Evolutionary conservation across 345 rosid species (phyloP).

Genomic region (Sisymbrium irio): DNA sequence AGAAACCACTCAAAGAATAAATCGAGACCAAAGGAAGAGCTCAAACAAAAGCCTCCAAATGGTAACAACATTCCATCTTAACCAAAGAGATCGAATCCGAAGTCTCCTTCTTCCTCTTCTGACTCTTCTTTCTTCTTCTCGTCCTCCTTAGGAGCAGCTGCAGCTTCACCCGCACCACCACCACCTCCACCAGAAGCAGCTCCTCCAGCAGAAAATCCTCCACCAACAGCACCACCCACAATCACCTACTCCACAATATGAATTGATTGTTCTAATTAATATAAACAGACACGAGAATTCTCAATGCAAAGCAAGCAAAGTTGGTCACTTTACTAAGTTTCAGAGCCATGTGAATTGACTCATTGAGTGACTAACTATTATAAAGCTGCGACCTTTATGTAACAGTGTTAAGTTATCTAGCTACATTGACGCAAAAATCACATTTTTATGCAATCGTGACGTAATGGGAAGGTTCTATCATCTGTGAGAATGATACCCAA

Average conservation of each 20-base stretch:
- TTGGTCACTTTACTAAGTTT: neutral
- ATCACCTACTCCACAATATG: constrained; percentile 38
- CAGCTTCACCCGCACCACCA: constrained; percentile 42
- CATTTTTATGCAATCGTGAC: neutral
- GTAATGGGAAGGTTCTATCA: neutral
- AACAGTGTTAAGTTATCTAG: neutral
- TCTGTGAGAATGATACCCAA: too few species aligned
- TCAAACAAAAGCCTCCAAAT: neutral
- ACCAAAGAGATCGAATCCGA: constrained; percentile 66
- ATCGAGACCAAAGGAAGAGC: neutral
- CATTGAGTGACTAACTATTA: neutral
- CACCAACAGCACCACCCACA: constrained; percentile 45
- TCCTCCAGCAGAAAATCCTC: constrained; percentile 47
- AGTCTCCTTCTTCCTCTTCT: constrained; percentile 60
- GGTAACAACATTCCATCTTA: constrained; percentile 7
- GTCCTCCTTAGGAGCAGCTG: constrained; percentile 45
- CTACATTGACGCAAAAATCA: neutral
- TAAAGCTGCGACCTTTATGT: neutral
- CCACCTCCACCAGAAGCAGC: constrained; percentile 41
- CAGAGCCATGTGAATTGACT: neutral
- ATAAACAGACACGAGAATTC: too few species aligned
- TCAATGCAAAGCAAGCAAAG: neutral
- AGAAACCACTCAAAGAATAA: neutral
- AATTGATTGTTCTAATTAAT: neutral
- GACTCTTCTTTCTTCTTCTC: constrained; percentile 58